phyloP scores from a whole-genome alignment of 2,329 filamentous ascomycete species.

The Talaromyces funiculosus region DNA sequence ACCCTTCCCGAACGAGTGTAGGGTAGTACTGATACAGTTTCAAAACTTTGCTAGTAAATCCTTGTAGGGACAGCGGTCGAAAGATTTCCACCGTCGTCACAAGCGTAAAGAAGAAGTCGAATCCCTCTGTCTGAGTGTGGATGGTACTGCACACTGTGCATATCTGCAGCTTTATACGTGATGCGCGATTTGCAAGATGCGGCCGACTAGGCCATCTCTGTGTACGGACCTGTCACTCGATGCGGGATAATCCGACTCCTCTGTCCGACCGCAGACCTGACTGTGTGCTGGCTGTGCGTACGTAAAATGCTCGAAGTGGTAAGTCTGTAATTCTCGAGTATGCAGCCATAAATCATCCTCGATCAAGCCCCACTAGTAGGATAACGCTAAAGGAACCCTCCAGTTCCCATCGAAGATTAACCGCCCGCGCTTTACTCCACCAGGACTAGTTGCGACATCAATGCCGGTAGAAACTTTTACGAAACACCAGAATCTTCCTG shows the following conservation, averaged over 20 bases:
- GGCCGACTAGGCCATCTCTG: not conserved
- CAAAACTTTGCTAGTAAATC: not conserved
- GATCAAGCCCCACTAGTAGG: not conserved
- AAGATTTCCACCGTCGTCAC: too few relatives aligned
- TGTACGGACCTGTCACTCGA: not conserved
- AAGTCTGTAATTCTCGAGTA: not conserved
- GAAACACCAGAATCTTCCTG: not conserved
- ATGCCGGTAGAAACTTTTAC: not conserved
- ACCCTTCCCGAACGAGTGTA: not conserved
- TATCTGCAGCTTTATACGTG: not conserved
- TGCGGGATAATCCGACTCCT: not conserved
- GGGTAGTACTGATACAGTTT: not conserved
- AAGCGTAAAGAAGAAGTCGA: not conserved
- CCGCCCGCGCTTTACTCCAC: not conserved
- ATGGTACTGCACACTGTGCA: not conserved
- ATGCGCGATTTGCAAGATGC: not conserved
- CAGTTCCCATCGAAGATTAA: not conserved
- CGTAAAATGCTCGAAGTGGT: not conserved
- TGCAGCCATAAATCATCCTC: not conserved
- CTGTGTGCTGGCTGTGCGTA: not conserved
- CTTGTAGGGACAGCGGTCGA: not conserved
- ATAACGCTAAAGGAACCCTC: not conserved
- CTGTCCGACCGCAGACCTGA: not conserved
- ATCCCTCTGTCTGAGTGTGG: too few relatives aligned
- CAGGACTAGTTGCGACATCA: not conserved